phyloP scores from a whole-genome alignment of 345 rosid species.

The Gossypium stocksii region DNA sequence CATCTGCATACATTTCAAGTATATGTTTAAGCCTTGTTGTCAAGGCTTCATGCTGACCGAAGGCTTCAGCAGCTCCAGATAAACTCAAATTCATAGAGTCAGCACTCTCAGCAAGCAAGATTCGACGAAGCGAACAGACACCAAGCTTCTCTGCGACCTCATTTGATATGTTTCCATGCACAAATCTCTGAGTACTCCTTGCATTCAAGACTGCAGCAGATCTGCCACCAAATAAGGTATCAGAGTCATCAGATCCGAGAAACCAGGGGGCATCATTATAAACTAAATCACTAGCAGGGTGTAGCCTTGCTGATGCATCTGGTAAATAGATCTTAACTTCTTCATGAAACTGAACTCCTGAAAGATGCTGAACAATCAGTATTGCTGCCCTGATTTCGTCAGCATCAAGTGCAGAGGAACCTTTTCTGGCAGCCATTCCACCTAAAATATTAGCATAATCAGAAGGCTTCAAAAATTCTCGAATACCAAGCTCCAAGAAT shows the following conservation, averaged over 20 bases:
- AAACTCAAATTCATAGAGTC: constrained; percentile 93
- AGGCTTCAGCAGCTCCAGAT: constrained; percentile 95
- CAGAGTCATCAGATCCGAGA: constrained; percentile 61
- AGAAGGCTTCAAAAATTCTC: constrained; percentile 70
- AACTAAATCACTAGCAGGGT: constrained; percentile 74
- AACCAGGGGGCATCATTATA: constrained; percentile 98
- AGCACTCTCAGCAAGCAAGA: constrained; percentile 92
- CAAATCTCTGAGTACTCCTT: constrained; percentile 69
- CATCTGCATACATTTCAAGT: constrained; percentile 99
- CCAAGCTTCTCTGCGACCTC: constrained; percentile 96
- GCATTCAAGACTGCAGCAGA: constrained; percentile 53
- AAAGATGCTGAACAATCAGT: constrained; percentile 80
- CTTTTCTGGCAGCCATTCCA: constrained; percentile 78
- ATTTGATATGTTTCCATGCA: constrained; percentile 89
- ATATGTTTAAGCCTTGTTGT: constrained; percentile 95
- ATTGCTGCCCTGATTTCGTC: constrained; percentile 80
- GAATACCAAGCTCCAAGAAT: constrained; percentile 81
- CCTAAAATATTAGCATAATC: constrained; percentile 78
- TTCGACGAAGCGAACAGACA: constrained; percentile 89
- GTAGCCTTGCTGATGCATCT: constrained; percentile 71
- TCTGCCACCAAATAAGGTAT: constrained; percentile 46
- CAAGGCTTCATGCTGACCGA: constrained; percentile 98
- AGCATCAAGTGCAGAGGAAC: constrained; percentile 59
- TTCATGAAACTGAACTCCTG: constrained; percentile 67
- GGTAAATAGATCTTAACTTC: constrained; percentile 71